A percentile compares a stretch with the other conserved stretches of the same genome.
These are phyloP conservation scores for Gautieria morchelliformis DNA, from an alignment of 768 basidiomycete species.

Conservation along the genomic window DNA sequence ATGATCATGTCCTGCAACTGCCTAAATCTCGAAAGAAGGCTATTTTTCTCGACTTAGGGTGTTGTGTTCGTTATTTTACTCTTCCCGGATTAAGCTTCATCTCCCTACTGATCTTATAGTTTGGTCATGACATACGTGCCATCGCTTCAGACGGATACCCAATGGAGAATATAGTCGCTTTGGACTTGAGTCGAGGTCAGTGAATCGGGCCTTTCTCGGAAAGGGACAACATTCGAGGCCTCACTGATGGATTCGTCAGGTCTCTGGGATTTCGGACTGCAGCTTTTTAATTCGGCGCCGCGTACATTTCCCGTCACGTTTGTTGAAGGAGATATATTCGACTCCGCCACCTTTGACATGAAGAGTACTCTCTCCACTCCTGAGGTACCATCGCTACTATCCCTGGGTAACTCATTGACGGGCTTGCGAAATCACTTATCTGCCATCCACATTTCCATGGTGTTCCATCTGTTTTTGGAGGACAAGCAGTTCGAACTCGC, in stretches of 20 bases:
- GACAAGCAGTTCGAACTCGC: slow-evolving; percentile 3
- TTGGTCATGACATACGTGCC: slow-evolving; percentile 10
- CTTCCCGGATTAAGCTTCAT: neutral
- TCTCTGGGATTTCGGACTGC: slow-evolving; percentile 7
- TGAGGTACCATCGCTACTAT: neutral
- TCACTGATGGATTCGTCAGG: neutral
- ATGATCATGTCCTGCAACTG: neutral
- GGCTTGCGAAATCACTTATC: neutral
- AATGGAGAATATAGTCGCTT: slow-evolving; percentile 1
- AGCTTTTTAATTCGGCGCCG: slow-evolving; percentile 3
- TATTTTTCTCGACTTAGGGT: slow-evolving; percentile 1
- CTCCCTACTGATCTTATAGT: neutral
- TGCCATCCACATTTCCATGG: slow-evolving; percentile 6
- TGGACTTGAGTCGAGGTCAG: slow-evolving; percentile 7
- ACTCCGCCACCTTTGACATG: neutral
- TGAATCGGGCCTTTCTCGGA: neutral
- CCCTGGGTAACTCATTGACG: neutral
- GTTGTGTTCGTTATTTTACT: slow-evolving; percentile 13
- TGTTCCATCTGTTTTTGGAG: slow-evolving; percentile 10
- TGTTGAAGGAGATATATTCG: slow-evolving; percentile 9
- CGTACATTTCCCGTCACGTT: slow-evolving; percentile 4
- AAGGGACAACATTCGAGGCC: neutral
- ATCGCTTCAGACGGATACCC: slow-evolving; percentile 9
- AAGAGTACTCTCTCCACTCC: neutral
- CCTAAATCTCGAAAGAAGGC: neutral